Percentiles rank a stretch among this genome's conserved stretches.
These are phyloP conservation scores for Candida lessepsii DNA, from an alignment of 805 yeast species.

Conservation along the genomic window DNA sequence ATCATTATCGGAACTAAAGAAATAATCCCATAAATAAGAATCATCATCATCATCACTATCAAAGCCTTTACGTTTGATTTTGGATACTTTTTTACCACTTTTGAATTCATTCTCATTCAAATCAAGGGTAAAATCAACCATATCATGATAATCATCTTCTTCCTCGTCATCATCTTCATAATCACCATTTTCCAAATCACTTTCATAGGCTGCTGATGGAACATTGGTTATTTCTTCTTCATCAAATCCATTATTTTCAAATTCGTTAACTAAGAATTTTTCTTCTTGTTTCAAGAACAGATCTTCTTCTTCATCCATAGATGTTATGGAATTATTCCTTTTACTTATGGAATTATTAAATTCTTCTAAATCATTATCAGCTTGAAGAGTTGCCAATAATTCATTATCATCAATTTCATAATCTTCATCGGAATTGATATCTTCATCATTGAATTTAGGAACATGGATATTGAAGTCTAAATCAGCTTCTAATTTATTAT, in stretches of 20 bases:
- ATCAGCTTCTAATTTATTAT: conserved; percentile 18
- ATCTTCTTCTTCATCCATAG: conserved; percentile 34
- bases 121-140: conserved; percentile 36
- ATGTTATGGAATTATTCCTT: conserved; percentile 28
- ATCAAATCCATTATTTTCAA: conserved; percentile 46
- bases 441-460: conserved; percentile 51
- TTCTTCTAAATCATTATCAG: conserved; percentile 45
- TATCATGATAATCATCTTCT: conserved; percentile 45
- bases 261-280: conserved; percentile 44
- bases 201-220: conserved; percentile 13
- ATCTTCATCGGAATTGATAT: conserved; percentile 59
- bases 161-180: conserved; percentile 24
- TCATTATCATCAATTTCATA: conserved; percentile 56
- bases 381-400: conserved; percentile 45
- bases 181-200: conserved; percentile 3
- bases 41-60: conserved; percentile 57
- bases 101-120: conserved; percentile 19
- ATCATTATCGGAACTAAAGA: conserved; percentile 49
- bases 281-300: conserved; percentile 45
- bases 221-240: conserved; percentile 30
- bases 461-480: conserved; percentile 39
- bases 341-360: conserved; percentile 19
- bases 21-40: conserved; percentile 71
- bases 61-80: conserved; percentile 10
- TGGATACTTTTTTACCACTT: conserved; percentile 9